These are phyloP conservation scores for Streptanthus diversifolius DNA, from an alignment of 345 rosid species.

Conservation along the genomic window DNA sequence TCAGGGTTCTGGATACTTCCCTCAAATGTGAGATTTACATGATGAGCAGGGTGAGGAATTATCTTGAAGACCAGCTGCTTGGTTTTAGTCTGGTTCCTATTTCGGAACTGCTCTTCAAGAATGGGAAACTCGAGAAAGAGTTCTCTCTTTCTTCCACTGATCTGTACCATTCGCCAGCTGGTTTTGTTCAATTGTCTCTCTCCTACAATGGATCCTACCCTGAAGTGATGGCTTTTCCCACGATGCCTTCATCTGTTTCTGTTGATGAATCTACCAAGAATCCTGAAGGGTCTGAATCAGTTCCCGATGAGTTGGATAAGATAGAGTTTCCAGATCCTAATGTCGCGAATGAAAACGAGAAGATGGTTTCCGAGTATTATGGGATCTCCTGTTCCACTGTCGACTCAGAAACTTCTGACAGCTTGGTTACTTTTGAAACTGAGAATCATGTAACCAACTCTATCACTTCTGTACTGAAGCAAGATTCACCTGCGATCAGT, in stretches of 20 bases:
- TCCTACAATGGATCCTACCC: constrained; percentile 78
- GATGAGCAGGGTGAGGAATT: constrained; percentile 98
- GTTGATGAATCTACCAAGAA: constrained; percentile 44
- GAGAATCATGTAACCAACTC: constrained; percentile 51
- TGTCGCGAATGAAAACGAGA: constrained; percentile 79
- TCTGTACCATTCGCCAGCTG: constrained; percentile 92
- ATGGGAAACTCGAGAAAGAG: constrained; percentile 82
- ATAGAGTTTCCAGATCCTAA: constrained; percentile 98
- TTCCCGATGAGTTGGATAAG: constrained; percentile 57
- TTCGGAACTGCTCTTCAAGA: constrained; percentile 69
- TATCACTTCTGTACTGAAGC: constrained; percentile 47
- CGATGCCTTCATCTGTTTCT: constrained; percentile 43
- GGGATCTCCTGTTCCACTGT: constrained; percentile 53
- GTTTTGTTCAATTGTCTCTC: constrained; percentile 84
- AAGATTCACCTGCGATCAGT: constrained; percentile 77
- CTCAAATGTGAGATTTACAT: constrained; percentile 93
- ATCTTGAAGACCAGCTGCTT: constrained; percentile 93
- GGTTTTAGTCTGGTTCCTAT: constrained; percentile 90
- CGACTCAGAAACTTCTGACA: constrained; percentile 67
- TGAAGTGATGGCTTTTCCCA: constrained; percentile 75
- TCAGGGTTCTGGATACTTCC: constrained; percentile 61
- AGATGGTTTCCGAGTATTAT: constrained; percentile 94
- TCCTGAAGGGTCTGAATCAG: constrained; percentile 46
- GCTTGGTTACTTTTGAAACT: constrained; percentile 57
- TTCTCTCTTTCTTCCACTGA: constrained; percentile 95